Base-by-base conservation (phyloP, 2,329 filamentous ascomycete species). In the Colletotrichum costaricense region DNA sequence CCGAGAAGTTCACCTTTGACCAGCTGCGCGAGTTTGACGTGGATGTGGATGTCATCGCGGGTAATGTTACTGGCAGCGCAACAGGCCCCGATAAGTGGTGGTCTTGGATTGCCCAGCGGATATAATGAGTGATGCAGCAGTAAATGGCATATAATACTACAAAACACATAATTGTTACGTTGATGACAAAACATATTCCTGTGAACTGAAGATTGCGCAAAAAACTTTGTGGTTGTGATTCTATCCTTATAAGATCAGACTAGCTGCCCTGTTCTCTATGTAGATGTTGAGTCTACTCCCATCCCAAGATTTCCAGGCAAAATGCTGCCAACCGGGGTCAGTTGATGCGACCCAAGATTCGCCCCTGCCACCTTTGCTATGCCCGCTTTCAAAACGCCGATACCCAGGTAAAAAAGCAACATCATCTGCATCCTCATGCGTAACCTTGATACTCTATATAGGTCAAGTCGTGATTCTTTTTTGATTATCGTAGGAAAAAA, bases 21-120 rank as follows among this genome's bases (percentile, higher is more conserved):
- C 91, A 95, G 84, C 92, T 98, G 89, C 89, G 93, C 77, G 95
- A 98, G 80, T 94, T 94, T 76, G 93, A 95, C 65, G 88, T 97
- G 24, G 89, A 92, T 52, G 90, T 98, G 9, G 91, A 94, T 56
- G 92, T 98, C 4, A 79, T 93, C 16, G 93, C 93, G 0, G 96
- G 95, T 11, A 95, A 91, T 82, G 91, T 93, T 74, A 85, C 81
- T 81, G 89, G 81, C 79, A 89, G 93, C 67, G 92, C 89, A 11
- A 87, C 92, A n/a, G 93, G 92, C 30, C 91, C 95, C 38, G 91
- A 93, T 69, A 92, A 90, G 81, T 98, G 96, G 95, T 97, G 95
- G 90, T 90, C 90, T 78, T 98, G 96, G 96, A 92, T 98, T 79
- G 94, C 92, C 2, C 89, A 92, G 80, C 91, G 92, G 79, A 49